Conservation (phyloP, 2,329 filamentous ascomycete genomes). For the Aspergillus sp. region DNA sequence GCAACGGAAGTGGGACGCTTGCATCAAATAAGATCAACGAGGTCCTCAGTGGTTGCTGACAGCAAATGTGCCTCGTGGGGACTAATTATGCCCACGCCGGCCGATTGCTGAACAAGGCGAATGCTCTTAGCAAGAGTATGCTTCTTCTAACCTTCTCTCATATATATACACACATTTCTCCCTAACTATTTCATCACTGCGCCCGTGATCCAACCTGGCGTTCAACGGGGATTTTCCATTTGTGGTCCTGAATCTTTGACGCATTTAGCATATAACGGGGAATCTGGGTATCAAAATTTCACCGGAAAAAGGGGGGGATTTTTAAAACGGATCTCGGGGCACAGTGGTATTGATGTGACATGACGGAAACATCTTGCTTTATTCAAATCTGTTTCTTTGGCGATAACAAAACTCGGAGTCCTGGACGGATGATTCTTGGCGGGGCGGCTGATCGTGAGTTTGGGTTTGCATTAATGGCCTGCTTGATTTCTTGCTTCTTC, state of each 20-base stretch:
- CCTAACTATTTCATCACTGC: neutral
- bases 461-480: neutral
- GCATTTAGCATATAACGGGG: constrained; percentile 1
- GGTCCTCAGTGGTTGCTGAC: constrained; percentile 33
- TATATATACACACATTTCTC: neutral
- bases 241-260: neutral
- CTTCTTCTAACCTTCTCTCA: neutral
- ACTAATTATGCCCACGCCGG: neutral
- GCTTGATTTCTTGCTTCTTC: neutral
- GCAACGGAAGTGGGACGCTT: constrained; percentile 21
- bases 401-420: constrained; percentile 20
- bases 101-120: neutral
- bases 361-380: constrained; percentile 15
- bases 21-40: constrained; percentile 33
- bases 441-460: neutral
- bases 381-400: constrained; percentile 12
- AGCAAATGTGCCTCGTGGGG: constrained; percentile 9
- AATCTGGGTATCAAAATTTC: neutral
- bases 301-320: constrained; percentile 5
- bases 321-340: constrained; percentile 14
- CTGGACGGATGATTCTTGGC: constrained; percentile 9
- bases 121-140: neutral
- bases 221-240: neutral
- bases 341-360: constrained; percentile 23
- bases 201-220: neutral